These are phyloP conservation scores for Salix suchowensis DNA, from an alignment of 345 rosid genomes.

Conservation along the genomic window DNA sequence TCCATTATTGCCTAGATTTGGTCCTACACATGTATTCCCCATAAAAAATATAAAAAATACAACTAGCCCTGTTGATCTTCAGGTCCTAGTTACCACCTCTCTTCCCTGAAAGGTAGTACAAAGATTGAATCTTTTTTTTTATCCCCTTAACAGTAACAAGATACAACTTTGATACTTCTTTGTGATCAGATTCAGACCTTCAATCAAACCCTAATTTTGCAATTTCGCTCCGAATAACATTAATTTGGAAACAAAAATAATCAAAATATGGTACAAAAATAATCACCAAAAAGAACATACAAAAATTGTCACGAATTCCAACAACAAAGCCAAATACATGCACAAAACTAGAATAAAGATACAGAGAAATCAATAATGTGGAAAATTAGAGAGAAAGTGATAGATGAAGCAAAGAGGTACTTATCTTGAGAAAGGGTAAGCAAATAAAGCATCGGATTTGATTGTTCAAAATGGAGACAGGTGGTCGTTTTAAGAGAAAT, in stretches of 20 bases:
- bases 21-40: conserved; percentile 95
- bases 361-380: neutral
- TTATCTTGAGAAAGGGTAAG: neutral
- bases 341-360: neutral
- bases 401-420: neutral
- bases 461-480: neutral
- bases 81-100: conserved; percentile 25
- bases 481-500: neutral
- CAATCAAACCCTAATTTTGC: neutral
- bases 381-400: neutral
- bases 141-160: conserved; percentile 20
- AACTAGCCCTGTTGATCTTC: conserved; percentile 6
- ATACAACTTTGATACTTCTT: neutral
- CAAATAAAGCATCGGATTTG: neutral
- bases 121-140: conserved; percentile 2
- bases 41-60: conserved; percentile 26
- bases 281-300: neutral
- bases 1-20: conserved; percentile 57
- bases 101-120: conserved; percentile 8
- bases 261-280: neutral
- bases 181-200: neutral
- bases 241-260: conserved; percentile 6
- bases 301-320: neutral
- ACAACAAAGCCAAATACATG: neutral
- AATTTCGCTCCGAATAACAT: conserved; percentile 4